phyloP scores from a whole-genome alignment of 2,329 filamentous ascomycete genomes.

The Periconia macrospinosa region DNA sequence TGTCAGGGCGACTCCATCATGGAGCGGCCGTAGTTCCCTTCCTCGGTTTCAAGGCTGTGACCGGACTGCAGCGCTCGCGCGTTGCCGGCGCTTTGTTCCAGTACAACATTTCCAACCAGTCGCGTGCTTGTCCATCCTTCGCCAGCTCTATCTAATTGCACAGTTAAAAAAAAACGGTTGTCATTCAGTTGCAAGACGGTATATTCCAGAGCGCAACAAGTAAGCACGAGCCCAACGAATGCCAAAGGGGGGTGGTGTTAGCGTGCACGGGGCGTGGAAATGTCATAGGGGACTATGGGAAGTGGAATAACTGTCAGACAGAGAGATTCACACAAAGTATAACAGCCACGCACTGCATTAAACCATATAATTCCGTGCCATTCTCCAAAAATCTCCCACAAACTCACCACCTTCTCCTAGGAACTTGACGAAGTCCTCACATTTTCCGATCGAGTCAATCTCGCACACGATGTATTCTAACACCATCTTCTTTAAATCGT shows the following conservation, averaged over 20 bases:
- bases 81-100: neutral
- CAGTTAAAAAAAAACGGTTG: no score
- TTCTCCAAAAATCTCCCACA: constrained; percentile 22
- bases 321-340: no score
- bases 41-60: neutral
- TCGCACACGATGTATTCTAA: constrained; percentile 13
- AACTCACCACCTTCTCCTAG: constrained; percentile 32
- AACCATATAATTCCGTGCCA: neutral
- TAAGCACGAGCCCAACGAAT: no score
- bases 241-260: no score
- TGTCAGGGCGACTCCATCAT: constrained; percentile 1
- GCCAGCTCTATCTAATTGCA: no score
- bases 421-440: constrained; percentile 16
- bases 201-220: no score
- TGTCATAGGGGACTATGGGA: no score
- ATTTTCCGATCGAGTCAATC: constrained; percentile 17
- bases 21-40: neutral
- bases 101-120: neutral
- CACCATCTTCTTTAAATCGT: constrained; percentile 23
- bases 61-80: neutral
- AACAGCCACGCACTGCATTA: no score
- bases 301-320: no score
- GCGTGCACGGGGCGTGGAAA: no score
- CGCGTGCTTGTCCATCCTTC: neutral
- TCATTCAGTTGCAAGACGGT: no score